Base-by-base conservation (phyloP, 2,329 filamentous ascomycete species). In the Cadophora sp. region DNA sequence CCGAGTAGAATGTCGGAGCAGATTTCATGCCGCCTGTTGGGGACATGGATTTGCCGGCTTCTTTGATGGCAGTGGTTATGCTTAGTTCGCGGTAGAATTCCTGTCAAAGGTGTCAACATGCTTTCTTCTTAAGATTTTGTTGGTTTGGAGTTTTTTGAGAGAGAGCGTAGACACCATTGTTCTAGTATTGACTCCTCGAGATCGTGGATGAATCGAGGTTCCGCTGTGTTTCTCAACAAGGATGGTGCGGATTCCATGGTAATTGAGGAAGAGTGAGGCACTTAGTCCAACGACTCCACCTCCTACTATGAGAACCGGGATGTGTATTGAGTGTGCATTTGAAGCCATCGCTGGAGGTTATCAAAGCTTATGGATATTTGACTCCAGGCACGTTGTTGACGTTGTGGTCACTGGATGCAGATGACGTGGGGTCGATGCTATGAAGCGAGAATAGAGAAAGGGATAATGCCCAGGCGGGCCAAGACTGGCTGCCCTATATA, bases 281-380 rank as follows among this genome's bases (percentile, higher is more conserved):
- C 77, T 78, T 12, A 82, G 77, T 26, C 81, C 81, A 27, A 81
- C 79, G 1, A 81, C 76, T 31, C 79, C 79, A 19, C 78, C 80
- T 19, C 81, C 81, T 1, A 83, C 73, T 29, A 82, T 76, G 11
- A 82, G 22, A 19, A 67, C 60, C 14, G 24, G 63, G 3, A 59
- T 22, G 26, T 59, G 34, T 3, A 14, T 59, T 9, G 56, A 59
- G 5, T 43, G 5, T n/a, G n/a, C 1, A 11, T 4, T 9, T 59
- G 31, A 40, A 59, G 22, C 7, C 56, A 59, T 59, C 12, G 4
- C 16, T 22, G 16, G 12, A 6, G 11, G 24, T 37, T 14, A 2
- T 14, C 40, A 16, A 3, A 16, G 11, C 2, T 11, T 19, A 19
- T 11, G 19, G 12, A 43, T 19, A 19, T 14, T 43, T 16, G 16